Evolutionary conservation across 495 filamentous ascomycete genomes (phyloP).

Genomic region (Rusavskia elegans): DNA sequence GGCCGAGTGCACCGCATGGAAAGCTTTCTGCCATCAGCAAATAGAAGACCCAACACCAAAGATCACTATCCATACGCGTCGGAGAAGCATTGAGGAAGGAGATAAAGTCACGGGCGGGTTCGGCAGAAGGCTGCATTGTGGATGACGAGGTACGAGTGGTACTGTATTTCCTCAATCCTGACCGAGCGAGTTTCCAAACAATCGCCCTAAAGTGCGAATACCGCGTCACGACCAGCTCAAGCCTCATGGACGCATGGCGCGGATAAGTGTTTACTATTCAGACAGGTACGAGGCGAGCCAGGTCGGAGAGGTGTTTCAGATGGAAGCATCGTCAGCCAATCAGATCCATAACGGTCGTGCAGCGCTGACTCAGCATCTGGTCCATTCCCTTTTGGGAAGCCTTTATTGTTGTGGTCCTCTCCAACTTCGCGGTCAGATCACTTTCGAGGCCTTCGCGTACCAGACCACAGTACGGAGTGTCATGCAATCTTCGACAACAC

Average conservation of each 20-base stretch:
- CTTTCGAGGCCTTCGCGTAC: neutral
- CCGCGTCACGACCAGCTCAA: neutral
- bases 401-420: neutral
- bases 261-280: too few relatives aligned
- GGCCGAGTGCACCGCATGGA: slow-evolving; percentile 76
- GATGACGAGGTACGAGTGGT: slow-evolving; percentile 3
- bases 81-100: slow-evolving; percentile 91
- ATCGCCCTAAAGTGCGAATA: neutral
- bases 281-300: too few relatives aligned
- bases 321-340: neutral
- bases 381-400: neutral
- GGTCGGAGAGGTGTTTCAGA: neutral
- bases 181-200: neutral
- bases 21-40: slow-evolving; percentile 40
- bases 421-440: neutral
- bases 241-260: neutral
- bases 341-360: too few relatives aligned
- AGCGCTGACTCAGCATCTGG: too few relatives aligned
- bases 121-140: slow-evolving; percentile 43
- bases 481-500: too few relatives aligned
- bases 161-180: neutral
- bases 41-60: neutral
- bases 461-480: too few relatives aligned
- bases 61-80: slow-evolving; percentile 48
- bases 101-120: slow-evolving; percentile 66